Evolutionary conservation across 2,329 filamentous ascomycete species (phyloP), one percentile per base, ranked within the genome.

Genomic region (Hysterium pulicare): DNA sequence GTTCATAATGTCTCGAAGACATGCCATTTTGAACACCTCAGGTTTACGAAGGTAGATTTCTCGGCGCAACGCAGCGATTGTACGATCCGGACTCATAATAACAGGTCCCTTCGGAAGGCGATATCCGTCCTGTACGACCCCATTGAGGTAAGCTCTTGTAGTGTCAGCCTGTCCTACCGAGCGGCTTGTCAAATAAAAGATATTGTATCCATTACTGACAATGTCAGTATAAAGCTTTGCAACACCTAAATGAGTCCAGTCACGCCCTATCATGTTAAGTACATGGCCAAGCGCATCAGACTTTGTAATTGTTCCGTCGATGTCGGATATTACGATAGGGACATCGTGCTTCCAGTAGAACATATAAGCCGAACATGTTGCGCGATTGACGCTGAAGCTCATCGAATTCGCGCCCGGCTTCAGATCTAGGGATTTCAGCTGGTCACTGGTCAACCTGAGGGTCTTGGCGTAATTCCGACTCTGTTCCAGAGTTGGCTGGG

Each of bases 1-100:
- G 45, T 84, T 87, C 61, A 90, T 83, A 54, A 98, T 97, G 64
- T 98, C 93, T 31, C 93, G 83, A 16, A 98, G 72, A 49, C 93
- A 98, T 2, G 93, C 90, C 94, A 98, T 98, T 70, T 98, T 98
- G 80, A 98, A 98, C 6, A 98, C 89, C 62, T 98, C 90, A 0
- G 93, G 94, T 66, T 98, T 97, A 40, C 93, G 82, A 20, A 98
- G 76, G 63, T 98, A 98, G 5, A 98, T 82, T 64, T 98, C 93
- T 36, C 93, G 83, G 44, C 93, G 79, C 22, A 98, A 70, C 1
- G 93, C 94, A 6, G 94, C 90, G 71, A 97, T 94, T 1, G 90
- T 97, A 41, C 93, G 80, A 67, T 98, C 93, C 0, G 93, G 94
- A 26, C 87, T 95, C 68, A 96, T 82, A 50, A 98, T 97, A 0